Base-by-base conservation (phyloP, 2,329 filamentous ascomycete species). In the Curvularia sp. region DNA sequence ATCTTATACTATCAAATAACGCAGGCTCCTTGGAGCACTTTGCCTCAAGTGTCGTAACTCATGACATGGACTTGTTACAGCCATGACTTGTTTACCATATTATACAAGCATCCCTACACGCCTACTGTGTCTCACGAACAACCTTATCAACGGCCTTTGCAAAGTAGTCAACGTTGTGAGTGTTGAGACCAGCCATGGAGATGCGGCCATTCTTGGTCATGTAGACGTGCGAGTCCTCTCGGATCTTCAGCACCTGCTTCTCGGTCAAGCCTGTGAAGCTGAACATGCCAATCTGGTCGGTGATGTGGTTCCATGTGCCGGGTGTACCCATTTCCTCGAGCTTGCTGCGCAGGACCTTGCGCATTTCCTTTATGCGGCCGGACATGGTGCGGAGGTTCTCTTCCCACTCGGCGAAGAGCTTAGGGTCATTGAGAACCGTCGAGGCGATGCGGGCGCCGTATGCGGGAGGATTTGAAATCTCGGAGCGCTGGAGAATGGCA, bases 231-330 rank as follows among this genome's bases (percentile, higher is more conserved):
- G 83, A 86, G 49, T 91, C 86, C 60, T 87, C 82, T 51, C 89
- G 84, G 61, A 95, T 80, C 79, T 86, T 87, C 67, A 85, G 68
- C 7, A 94, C 91, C 76, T 95, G 91, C 61, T 85, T 75, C 80
- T 93, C 90, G 12, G 78, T 85, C 75, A 96, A 80, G 12, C 92
- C 92, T 0, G 92, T 96, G 78, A 96, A 99, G 78, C 89, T 94
- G 82, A 99, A 99, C 95, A 99, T 99, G 81, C 95, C 95, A 75
- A 99, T 99, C 84, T 99, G 95, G 72, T 96, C 91, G 15, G 93
- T 97, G 77, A 99, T 96, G 80, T 99, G 95, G 74, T 93, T 92
- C 95, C 95, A 99, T 13, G 86, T 90, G 30, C 94, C 94, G 0
- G 94, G 94, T 0, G 95, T 97, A 28, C 86, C 87, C 59, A 94